Percentiles rank a stretch among this genome's conserved stretches.
Conservation (phyloP, 2,329 filamentous ascomycete genomes). For the Sclerotinia subarctica region DNA sequence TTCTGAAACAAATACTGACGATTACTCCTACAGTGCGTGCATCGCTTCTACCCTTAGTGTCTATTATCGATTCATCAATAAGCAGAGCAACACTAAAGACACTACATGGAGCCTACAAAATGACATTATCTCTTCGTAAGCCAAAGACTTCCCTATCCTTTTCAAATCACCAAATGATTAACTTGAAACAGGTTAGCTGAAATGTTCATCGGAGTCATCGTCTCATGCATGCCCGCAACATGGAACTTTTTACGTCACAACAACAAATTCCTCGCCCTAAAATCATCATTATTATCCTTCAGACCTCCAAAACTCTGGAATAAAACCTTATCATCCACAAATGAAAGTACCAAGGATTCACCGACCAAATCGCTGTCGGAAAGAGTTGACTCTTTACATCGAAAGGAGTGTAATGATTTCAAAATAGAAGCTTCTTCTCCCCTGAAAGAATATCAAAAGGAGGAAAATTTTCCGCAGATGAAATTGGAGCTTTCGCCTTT, state of each 20-base stretch:
- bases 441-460: not conserved
- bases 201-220: not conserved
- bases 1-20: not conserved
- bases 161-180: not conserved
- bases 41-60: not conserved
- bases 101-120: not conserved
- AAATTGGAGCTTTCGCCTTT: not conserved
- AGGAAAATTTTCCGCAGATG: not conserved
- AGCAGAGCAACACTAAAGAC: not conserved
- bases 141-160: not conserved
- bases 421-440: not conserved
- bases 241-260: not conserved
- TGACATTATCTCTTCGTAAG: not conserved
- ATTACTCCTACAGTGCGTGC: not conserved
- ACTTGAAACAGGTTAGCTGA: not conserved
- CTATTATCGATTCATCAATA: not conserved
- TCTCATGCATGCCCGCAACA: not conserved
- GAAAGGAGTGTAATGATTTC: not conserved
- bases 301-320: not conserved
- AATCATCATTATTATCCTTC: not conserved
- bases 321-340: too few relatives aligned
- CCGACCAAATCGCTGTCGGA: not conserved
- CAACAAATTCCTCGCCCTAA: not conserved
- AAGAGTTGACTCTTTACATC: not conserved
- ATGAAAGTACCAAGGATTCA: not conserved